Conservation (phyloP, 164 flowering plant genomes). For the Annona cherimola region DNA sequence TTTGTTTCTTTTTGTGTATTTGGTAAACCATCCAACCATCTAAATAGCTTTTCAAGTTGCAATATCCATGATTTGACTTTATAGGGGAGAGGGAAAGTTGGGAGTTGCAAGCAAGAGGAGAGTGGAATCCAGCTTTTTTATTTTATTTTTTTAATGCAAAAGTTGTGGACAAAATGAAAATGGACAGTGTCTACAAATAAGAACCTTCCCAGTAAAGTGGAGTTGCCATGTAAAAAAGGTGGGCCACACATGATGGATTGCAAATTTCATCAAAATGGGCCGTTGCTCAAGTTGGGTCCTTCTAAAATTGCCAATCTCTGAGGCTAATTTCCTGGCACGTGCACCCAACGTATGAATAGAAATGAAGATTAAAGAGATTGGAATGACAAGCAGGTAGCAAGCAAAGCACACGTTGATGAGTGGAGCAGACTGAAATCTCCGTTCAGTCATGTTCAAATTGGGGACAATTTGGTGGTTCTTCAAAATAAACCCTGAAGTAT, state of each 20-base stretch:
- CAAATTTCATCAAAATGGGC: conserved; percentile 25
- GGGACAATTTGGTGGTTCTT: neutral
- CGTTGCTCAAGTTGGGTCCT: conserved; percentile 9
- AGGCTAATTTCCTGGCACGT: neutral
- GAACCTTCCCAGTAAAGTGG: conserved; percentile 44
- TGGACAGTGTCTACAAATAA: conserved; percentile 28
- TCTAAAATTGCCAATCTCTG: neutral
- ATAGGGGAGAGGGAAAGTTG: conserved; percentile 4
- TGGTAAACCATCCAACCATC: conserved; percentile 1
- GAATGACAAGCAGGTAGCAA: too few species aligned
- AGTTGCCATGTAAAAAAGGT: conserved; percentile 36
- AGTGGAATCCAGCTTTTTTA: conserved; percentile 28
- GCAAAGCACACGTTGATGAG: neutral
- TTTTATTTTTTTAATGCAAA: conserved; percentile 11
- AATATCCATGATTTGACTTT: conserved; percentile 5
- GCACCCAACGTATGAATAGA: neutral
- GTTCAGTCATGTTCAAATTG: conserved; percentile 21
- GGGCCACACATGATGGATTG: conserved; percentile 35
- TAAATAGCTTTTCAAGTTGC: conserved; percentile 8
- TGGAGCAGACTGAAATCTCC: neutral
- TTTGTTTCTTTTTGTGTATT: neutral
- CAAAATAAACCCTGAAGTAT: neutral
- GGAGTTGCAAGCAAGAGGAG: conserved; percentile 2
- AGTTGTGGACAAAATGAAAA: conserved; percentile 31
- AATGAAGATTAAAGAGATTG: neutral